These are phyloP conservation scores for Mariannaea sp. DNA, from an alignment of 2,329 filamentous ascomycete species.

Conservation along the genomic window DNA sequence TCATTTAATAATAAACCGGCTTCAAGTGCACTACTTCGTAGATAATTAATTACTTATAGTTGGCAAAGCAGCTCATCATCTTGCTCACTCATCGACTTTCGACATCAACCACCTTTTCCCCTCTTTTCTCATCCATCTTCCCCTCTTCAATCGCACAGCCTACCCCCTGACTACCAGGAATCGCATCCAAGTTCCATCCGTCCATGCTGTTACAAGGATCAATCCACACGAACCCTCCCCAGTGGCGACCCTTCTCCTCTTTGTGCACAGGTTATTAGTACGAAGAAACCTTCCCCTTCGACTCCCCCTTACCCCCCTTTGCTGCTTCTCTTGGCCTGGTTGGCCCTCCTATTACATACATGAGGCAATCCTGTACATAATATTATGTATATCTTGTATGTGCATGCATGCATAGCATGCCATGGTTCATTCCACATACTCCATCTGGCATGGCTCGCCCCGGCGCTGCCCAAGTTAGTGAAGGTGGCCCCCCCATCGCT, in stretches of 20 bases:
- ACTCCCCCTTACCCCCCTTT: too few species aligned
- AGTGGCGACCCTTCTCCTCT: constrained; percentile 13
- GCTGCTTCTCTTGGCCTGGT: too few species aligned
- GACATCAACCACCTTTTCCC: neutral
- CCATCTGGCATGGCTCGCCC: constrained; percentile 29
- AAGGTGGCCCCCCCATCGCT: too few species aligned
- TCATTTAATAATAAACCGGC: too few species aligned
- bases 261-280: too few species aligned
- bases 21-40: too few species aligned
- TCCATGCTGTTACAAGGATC: constrained; percentile 5
- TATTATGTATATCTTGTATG: too few species aligned
- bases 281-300: constrained; percentile 16
- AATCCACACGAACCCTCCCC: constrained; percentile 2
- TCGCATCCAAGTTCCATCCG: constrained; percentile 2
- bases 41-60: too few species aligned
- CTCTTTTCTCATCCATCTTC: neutral
- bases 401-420: constrained; percentile 19
- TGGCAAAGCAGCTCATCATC: too few species aligned
- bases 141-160: neutral
- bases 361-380: too few species aligned
- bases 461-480: constrained; percentile 22
- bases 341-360: too few species aligned
- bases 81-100: neutral
- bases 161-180: neutral
- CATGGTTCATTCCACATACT: constrained; percentile 36